These are phyloP conservation scores for Penicillium hordei DNA, from an alignment of 2,329 filamentous ascomycete genomes.

Conservation along the genomic window DNA sequence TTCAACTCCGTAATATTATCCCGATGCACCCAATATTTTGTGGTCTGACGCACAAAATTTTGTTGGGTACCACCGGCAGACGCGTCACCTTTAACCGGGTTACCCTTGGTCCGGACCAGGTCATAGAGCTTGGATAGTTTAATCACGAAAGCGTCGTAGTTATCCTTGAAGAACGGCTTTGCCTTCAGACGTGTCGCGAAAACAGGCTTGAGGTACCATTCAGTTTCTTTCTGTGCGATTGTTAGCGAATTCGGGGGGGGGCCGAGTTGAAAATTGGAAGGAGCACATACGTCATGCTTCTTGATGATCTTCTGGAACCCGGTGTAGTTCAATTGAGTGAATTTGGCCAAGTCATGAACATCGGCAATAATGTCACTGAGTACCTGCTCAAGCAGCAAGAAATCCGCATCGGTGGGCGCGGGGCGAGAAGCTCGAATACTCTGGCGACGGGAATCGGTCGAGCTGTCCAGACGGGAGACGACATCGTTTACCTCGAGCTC, in stretches of 20 bases:
- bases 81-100: constrained; percentile 88
- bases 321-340: constrained; percentile 97
- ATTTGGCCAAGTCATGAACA: constrained; percentile 96
- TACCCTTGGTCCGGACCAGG: constrained; percentile 86
- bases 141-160: constrained; percentile 94
- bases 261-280: not conserved
- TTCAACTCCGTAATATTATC: constrained; percentile 99
- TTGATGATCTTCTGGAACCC: constrained; percentile 99
- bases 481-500: constrained; percentile 90
- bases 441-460: constrained; percentile 45
- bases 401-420: constrained; percentile 80
- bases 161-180: constrained; percentile 98
- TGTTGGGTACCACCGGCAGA: constrained; percentile 88
- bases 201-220: constrained; percentile 90
- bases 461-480: constrained; percentile 67
- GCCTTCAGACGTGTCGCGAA: constrained; percentile 92
- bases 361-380: constrained; percentile 97
- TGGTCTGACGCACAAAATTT: constrained; percentile 94
- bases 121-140: constrained; percentile 95
- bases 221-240: constrained; percentile 74
- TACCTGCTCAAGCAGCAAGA: constrained; percentile 88
- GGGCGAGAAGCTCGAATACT: constrained; percentile 25
- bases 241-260: constrained; percentile 6
- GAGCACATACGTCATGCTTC: constrained; percentile 81
- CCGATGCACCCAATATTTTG: constrained; percentile 98